A percentile compares a stretch with the other conserved stretches of the same genome.
These are phyloP conservation scores for Solanum paucissectum DNA, from an alignment of 257 asterid genomes.

Conservation along the genomic window DNA sequence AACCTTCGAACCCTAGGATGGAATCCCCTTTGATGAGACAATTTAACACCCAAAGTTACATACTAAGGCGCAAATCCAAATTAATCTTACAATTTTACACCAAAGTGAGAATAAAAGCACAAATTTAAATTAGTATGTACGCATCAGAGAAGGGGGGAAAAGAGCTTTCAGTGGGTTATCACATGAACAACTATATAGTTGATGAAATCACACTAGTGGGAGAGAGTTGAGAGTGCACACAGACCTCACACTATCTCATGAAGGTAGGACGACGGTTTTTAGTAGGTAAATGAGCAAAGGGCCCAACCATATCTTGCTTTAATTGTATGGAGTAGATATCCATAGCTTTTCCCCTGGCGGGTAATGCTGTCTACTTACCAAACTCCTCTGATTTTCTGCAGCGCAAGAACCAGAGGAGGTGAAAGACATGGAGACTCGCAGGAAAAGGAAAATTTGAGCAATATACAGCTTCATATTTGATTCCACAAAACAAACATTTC, in stretches of 20 bases:
- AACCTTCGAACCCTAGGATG: neutral
- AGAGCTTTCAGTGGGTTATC: neutral
- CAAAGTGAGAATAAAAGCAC: neutral
- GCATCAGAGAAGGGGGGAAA: neutral
- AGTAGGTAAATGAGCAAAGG: neutral
- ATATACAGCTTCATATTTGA: neutral
- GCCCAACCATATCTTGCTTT: neutral
- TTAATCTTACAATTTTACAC: neutral
- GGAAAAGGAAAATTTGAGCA: neutral
- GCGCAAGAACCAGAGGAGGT: neutral
- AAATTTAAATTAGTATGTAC: neutral
- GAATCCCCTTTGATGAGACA: neutral
- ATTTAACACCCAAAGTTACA: neutral
- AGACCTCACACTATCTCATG: neutral
- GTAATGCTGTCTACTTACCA: neutral
- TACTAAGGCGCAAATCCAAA: neutral
- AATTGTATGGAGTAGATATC: neutral
- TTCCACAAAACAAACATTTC: neutral
- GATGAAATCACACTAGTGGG: neutral
- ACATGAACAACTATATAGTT: neutral
- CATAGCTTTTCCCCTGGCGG: neutral
- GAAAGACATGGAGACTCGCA: neutral
- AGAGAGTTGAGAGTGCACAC: neutral
- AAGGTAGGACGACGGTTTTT: neutral
- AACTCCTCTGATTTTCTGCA: neutral